phyloP scores from a whole-genome alignment of 139 green algal species.

The Chlorella sp. region DNA sequence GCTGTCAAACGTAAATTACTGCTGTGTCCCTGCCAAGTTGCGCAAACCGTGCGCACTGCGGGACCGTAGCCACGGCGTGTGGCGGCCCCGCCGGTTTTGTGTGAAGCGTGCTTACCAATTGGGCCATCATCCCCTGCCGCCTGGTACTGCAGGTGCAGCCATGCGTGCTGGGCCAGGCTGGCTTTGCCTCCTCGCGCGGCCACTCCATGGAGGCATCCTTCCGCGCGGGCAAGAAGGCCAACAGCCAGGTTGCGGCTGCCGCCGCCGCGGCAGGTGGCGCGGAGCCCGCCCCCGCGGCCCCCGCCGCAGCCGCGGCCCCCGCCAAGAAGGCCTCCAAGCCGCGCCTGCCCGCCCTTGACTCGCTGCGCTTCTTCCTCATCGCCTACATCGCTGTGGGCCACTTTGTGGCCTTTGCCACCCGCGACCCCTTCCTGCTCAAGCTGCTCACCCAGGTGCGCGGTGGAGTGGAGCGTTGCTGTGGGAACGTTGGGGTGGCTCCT shows the following conservation, averaged over 20 bases:
- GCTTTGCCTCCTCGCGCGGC: background rate
- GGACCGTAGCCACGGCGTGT: too few relatives aligned
- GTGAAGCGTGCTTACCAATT: too few relatives aligned
- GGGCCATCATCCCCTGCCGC: too few relatives aligned
- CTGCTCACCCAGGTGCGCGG: conserved; percentile 31
- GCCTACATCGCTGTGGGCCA: conserved; percentile 41
- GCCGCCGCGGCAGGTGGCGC: background rate
- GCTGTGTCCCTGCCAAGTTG: too few relatives aligned
- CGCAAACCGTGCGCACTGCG: too few relatives aligned
- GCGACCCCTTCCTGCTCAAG: conserved; percentile 27
- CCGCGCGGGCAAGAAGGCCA: too few relatives aligned
- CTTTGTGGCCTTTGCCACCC: conserved; percentile 42
- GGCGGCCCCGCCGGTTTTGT: too few relatives aligned
- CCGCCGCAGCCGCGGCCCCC: background rate
- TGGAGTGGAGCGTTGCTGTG: too few relatives aligned
- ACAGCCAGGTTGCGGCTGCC: background rate
- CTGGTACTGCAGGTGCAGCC: background rate
- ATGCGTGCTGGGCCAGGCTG: background rate
- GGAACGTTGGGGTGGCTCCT: too few relatives aligned
- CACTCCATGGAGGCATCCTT: background rate
- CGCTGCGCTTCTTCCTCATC: conserved; percentile 45
- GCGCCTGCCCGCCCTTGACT: conserved; percentile 35
- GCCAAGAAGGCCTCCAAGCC: conserved; percentile 34
- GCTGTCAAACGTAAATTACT: too few relatives aligned
- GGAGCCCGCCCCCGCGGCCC: background rate